Evolutionary conservation across 495 filamentous ascomycete genomes (phyloP), one percentile per base, ranked within the genome.

Genomic region (Penicillium longicatenatum): DNA sequence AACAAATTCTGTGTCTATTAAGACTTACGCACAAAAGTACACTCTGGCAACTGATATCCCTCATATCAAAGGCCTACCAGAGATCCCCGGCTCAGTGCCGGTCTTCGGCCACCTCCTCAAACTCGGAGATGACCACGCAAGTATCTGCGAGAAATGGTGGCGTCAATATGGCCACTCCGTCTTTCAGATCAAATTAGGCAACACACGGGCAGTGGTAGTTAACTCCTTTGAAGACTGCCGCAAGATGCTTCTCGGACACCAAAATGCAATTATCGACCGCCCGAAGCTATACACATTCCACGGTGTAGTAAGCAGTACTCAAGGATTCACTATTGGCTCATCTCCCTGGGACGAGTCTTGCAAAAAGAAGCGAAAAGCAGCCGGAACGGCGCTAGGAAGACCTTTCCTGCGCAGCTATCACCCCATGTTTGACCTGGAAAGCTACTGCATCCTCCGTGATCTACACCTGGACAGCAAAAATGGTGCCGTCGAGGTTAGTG

Each of bases 101-200:
- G 63, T 84, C 31, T 70, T 78, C 41, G 81, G 82, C 1, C 79
- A 85, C 66, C 73, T 86, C 0, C 69, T 81, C n/a, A 63, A 75
- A 39, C 77, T 84, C 8, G 82, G 83, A 10, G 79, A 79, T 4
- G 79, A 84, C 48, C 82, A 86, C 63, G 82, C 83, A 12, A 80
- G 68, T 0, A 70, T 78, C 2, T 83, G 77, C 30, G 79, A 83
- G 52, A 61, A 68, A 47, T 84, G 81, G 81, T 81, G 76, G 78
- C 70, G 75, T 1, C 59, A 83, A 58, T 81, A 83, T 62, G 65
- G 71, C 6, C 59, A 75, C n/a, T 76, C 80, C 16, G 76, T 82
- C 44, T 85, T 80, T 57, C 82, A 85, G 58, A 80, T 85, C 45
- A 69, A 70, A 7, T 66, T 85, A 1, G 82, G 82, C 1, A 83